Conservation (phyloP, 768 basidiomycete genomes). For the Paxillus ammoniavirescens region DNA sequence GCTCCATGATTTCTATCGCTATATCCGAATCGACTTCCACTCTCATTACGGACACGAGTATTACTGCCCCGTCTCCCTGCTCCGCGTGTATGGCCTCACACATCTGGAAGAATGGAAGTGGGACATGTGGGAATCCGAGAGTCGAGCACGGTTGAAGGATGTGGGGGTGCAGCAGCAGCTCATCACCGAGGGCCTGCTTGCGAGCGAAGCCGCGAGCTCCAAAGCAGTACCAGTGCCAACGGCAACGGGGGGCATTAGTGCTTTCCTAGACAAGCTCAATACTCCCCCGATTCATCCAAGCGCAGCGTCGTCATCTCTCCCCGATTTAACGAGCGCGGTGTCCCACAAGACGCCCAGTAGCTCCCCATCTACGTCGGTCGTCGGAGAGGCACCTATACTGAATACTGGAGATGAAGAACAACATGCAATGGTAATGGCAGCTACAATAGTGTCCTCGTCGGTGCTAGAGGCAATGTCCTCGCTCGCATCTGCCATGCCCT, state of each 20-base stretch:
- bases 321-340: not conserved
- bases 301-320: not conserved
- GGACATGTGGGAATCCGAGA: constrained; percentile 79
- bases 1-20: constrained; percentile 85
- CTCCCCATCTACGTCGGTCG: not conserved
- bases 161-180: constrained; percentile 6
- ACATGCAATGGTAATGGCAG: not conserved
- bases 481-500: constrained; percentile 2
- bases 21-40: constrained; percentile 90
- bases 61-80: constrained; percentile 91
- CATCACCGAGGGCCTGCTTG: constrained; percentile 23
- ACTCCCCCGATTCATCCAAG: not conserved
- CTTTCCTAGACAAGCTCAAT: constrained; percentile 1
- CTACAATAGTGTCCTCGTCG: constrained; percentile 6
- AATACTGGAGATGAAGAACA: not conserved
- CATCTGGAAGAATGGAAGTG: constrained; percentile 97
- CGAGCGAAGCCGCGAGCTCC: not conserved
- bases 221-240: not conserved
- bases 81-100: constrained; percentile 93
- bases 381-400: not conserved
- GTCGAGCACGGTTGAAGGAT: constrained; percentile 46
- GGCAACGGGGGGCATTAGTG: constrained; percentile 4
- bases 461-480: constrained; percentile 26
- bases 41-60: constrained; percentile 94
- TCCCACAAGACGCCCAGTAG: not conserved